A percentile compares a stretch with the other conserved stretches of the same genome.
Conservation (phyloP, 164 flowering plant genomes). For the Dillenia suffruticosa region DNA sequence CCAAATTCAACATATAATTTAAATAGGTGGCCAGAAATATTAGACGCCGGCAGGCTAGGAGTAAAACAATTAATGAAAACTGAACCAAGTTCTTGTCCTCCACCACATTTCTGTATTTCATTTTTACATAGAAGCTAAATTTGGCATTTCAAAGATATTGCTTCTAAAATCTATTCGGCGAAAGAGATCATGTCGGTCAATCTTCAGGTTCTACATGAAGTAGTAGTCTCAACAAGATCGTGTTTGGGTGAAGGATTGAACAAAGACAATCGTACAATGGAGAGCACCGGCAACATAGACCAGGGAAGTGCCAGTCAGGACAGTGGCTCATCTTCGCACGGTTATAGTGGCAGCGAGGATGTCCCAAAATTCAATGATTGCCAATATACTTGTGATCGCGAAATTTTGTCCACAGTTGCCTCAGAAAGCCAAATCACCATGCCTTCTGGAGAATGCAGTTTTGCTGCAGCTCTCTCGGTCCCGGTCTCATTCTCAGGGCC, state of each 20-base stretch:
- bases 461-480: constrained; percentile 41
- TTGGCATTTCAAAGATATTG: too few species aligned
- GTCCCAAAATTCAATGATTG: constrained; percentile 10
- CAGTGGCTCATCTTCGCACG: constrained; percentile 27
- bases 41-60: too few species aligned
- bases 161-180: too few species aligned
- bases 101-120: too few species aligned
- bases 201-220: too few species aligned
- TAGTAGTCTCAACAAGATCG: not conserved
- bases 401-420: constrained; percentile 11
- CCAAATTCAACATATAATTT: too few species aligned
- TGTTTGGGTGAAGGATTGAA: constrained; percentile 17
- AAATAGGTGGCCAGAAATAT: too few species aligned
- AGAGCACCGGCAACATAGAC: constrained; percentile 28
- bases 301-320: constrained; percentile 39
- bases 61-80: too few species aligned
- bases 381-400: constrained; percentile 14
- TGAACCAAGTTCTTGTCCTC: too few species aligned
- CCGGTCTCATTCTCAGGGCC: constrained; percentile 49
- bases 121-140: too few species aligned
- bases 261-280: constrained; percentile 7
- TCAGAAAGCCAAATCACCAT: constrained; percentile 23
- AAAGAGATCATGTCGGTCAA: constrained; percentile 13
- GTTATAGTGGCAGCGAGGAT: constrained; percentile 16
- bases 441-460: constrained; percentile 46